Evolutionary conservation across 345 rosid genomes (phyloP).

Genomic region (Erodium maritimum): DNA sequence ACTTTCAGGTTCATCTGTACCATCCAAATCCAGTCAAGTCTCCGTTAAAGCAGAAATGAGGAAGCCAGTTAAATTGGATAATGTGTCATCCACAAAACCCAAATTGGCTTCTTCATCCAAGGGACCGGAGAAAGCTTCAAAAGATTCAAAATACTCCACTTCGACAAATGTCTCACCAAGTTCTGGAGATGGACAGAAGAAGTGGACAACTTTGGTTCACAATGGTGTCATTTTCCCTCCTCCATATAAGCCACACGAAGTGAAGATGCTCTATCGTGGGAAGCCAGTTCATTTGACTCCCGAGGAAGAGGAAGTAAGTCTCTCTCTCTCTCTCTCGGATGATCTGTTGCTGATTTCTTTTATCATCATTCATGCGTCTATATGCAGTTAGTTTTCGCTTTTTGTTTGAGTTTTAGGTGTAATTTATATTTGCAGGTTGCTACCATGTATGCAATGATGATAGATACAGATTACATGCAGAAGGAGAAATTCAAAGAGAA

Average conservation of each 20-base stretch:
- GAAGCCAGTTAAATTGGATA: conserved; percentile 30
- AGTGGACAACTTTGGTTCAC: conserved; percentile 94
- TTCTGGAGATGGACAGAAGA: conserved; percentile 91
- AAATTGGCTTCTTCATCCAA: conserved; percentile 13
- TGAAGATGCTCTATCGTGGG: conserved; percentile 79
- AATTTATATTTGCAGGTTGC: conserved; percentile 60
- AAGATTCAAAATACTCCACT: conserved; percentile 47
- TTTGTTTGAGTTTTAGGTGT: conserved; percentile 5
- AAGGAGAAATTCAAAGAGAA: conserved; percentile 74
- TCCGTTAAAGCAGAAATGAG: conserved; percentile 47
- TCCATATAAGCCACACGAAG: conserved; percentile 70
- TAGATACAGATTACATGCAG: conserved; percentile 79
- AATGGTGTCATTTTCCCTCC: conserved; percentile 95
- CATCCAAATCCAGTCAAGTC: conserved; percentile 31
- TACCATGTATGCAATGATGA: conserved; percentile 68
- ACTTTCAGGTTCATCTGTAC: conserved; percentile 32
- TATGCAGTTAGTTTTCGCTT: background rate
- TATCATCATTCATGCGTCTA: conserved; percentile 4
- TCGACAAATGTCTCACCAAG: conserved; percentile 60
- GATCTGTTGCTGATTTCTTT: background rate
- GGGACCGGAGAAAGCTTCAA: conserved; percentile 19
- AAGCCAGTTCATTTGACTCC: conserved; percentile 65
- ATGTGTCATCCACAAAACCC: conserved; percentile 35
- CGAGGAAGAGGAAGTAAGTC: conserved; percentile 77
- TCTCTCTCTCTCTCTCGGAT: background rate